Evolutionary conservation across 768 basidiomycete genomes (phyloP).

Genomic region (Amanita fuliginea): DNA sequence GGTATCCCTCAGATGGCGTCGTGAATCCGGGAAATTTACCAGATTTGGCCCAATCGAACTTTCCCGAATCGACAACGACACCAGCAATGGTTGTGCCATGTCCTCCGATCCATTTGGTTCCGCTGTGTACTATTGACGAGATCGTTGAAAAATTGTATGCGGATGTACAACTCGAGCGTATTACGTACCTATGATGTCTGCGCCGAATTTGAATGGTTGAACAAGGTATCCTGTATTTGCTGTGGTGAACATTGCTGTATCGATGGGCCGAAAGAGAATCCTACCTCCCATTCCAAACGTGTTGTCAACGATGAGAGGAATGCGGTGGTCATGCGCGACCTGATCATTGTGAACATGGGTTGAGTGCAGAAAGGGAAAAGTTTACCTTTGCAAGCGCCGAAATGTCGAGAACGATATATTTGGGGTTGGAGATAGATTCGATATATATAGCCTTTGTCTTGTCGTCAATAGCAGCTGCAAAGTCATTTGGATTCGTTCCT

Average conservation of each 20-base stretch:
- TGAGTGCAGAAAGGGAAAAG: neutral
- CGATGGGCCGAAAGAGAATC: conserved; percentile 7
- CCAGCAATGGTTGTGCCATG: conserved; percentile 77
- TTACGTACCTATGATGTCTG: conserved; percentile 63
- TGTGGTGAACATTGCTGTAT: conserved; percentile 4
- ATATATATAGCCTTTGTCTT: conserved; percentile 70
- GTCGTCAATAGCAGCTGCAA: conserved; percentile 60
- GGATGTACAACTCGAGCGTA: too few species aligned
- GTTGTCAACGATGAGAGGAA: conserved; percentile 76
- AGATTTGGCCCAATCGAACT: conserved; percentile 62
- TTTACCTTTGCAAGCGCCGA: conserved; percentile 56
- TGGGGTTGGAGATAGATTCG: conserved; percentile 75
- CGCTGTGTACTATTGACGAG: conserved; percentile 44
- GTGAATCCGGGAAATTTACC: conserved; percentile 70
- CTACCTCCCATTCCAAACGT: conserved; percentile 65
- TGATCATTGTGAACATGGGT: conserved; percentile 11
- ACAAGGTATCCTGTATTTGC: conserved; percentile 40
- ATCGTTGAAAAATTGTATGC: neutral
- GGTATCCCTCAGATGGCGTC: conserved; percentile 64
- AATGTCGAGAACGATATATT: conserved; percentile 56
- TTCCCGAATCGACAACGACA: conserved; percentile 63
- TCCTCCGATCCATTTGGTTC: conserved; percentile 80
- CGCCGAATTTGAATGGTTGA: conserved; percentile 61
- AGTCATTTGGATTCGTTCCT: conserved; percentile 41
- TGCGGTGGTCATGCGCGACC: conserved; percentile 61